Evolutionary conservation across 208 protist genomes (phyloP), one percentile per base, ranked within the genome.

Genomic region (Trypanosoma caninum): DNA sequence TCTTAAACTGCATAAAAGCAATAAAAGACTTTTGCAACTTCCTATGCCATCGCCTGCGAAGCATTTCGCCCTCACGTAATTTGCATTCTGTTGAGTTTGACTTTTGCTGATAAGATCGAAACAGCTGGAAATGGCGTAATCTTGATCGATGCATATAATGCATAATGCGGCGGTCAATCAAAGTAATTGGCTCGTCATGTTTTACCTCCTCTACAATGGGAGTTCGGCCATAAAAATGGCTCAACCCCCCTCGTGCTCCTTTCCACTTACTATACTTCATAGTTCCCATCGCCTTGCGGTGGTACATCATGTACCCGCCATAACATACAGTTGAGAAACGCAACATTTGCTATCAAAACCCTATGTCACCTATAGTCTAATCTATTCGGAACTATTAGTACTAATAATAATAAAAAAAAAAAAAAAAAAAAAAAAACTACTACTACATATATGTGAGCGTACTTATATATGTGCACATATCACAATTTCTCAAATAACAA

Each of bases 1-100:
- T 95, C 64, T 95, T 87, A 63, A 84, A 95, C 62, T 95, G 89
- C 82, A 95, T 92, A 52, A 88, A 95, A 16, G 80, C 76, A 63
- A 93, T 95, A 66, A 95, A 95, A 16, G 89, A 86, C 68, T 91
- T 92, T 58, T 95, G 89, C 34, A 95, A 59, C 40, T 71, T 53
- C 28, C 89, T 77, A 44, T 91, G 81, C 82, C 85, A 93, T 16
- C 81, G 74, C 20, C 89, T 82, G 14, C 85, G 89, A 46, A 92
- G 82, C 81, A 93, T 91, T 60, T 88, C 85, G 23, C 85, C 85
- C 48, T 95, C 85, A 40, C 81, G 83, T 51, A 92, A 69, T 52
- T 93, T 92, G 58, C 80, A 85, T 62, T 93, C 81, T n/a, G 85
- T 95, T 14, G 89, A 69, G 57, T 65, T 82, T n/a, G 85, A 81